These are phyloP conservation scores for Coniella lustricola DNA, from an alignment of 2,329 filamentous ascomycete genomes.

Conservation along the genomic window DNA sequence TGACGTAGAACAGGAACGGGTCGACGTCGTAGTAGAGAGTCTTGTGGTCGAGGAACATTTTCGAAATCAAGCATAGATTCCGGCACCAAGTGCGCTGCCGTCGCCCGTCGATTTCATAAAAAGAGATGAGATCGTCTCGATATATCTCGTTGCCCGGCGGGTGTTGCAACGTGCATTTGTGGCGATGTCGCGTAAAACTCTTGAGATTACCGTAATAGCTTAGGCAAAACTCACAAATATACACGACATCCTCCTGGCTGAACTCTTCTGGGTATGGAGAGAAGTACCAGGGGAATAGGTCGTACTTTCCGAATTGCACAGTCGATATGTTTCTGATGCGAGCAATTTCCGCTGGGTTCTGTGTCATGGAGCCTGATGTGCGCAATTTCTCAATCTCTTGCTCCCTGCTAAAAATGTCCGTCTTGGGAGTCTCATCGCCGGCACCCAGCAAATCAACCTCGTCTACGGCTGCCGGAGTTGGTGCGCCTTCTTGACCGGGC, in stretches of 20 bases:
- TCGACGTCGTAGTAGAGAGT: slow-evolving; percentile 99
- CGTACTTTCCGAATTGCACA: slow-evolving; percentile 86
- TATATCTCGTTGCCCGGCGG: slow-evolving; percentile 98
- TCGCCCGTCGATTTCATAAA: slow-evolving; percentile 94
- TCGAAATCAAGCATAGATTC: slow-evolving; percentile 87
- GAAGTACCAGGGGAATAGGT: slow-evolving; percentile 98
- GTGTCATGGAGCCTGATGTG: slow-evolving; percentile 95
- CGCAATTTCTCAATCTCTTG: slow-evolving; percentile 95
- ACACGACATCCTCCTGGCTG: slow-evolving; percentile 81
- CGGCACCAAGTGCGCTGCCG: slow-evolving; percentile 94
- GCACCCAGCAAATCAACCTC: slow-evolving; percentile 45
- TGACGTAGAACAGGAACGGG: slow-evolving; percentile 96
- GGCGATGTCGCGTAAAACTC: slow-evolving; percentile 76
- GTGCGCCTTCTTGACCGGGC: slow-evolving; percentile 10
- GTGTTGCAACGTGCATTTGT: slow-evolving; percentile 85
- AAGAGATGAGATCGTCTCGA: slow-evolving; percentile 85
- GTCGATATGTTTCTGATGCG: slow-evolving; percentile 91
- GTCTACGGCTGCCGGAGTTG: slow-evolving; percentile 24
- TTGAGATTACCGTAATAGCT: slow-evolving; percentile 80
- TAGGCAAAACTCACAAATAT: slow-evolving; percentile 95
- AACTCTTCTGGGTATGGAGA: slow-evolving; percentile 91
- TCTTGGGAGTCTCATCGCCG: slow-evolving; percentile 31
- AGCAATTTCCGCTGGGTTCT: slow-evolving; percentile 94
- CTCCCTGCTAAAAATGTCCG: slow-evolving; percentile 64
- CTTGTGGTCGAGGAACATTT: slow-evolving; percentile 96